Evolutionary conservation across 2,329 filamentous ascomycete species (phyloP).

Genomic region (Gremmenia infestans): DNA sequence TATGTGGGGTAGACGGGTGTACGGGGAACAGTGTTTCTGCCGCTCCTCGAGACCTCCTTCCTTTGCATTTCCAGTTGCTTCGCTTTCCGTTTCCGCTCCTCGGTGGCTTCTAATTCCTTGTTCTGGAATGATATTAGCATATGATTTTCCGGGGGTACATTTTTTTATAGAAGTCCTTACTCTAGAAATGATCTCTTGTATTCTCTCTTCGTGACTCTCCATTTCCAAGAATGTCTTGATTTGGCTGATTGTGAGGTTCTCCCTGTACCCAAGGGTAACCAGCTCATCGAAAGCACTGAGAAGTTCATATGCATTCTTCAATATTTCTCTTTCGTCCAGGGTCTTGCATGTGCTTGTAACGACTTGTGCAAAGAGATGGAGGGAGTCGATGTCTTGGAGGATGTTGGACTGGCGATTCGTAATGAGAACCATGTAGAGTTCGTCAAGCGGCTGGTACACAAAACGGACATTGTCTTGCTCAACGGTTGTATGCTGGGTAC

Average conservation of each 20-base stretch:
- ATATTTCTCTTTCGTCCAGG: slow-evolving; percentile 90
- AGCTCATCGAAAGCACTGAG: slow-evolving; percentile 96
- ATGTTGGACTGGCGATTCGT: slow-evolving; percentile 99
- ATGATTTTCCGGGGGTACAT: slow-evolving; percentile 1
- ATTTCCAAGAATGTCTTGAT: slow-evolving; percentile 99
- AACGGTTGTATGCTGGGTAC: slow-evolving; percentile 95
- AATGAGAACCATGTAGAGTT: slow-evolving; percentile 99
- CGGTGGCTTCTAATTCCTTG: slow-evolving; percentile 96
- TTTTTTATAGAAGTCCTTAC: slow-evolving; percentile 42
- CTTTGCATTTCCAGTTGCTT: slow-evolving; percentile 99
- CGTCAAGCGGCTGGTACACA: slow-evolving; percentile 97
- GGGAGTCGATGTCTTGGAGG: slow-evolving; percentile 95
- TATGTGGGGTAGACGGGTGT: slow-evolving; percentile 85
- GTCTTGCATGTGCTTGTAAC: slow-evolving; percentile 95
- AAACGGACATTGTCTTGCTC: slow-evolving; percentile 99
- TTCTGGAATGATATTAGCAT: slow-evolving; percentile 54
- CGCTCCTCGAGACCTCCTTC: slow-evolving; percentile 83
- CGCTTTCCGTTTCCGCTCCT: slow-evolving; percentile 96
- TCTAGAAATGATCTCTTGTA: slow-evolving; percentile 94
- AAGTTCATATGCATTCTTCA: slow-evolving; percentile 91
- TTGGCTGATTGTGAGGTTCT: slow-evolving; percentile 93
- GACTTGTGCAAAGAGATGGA: slow-evolving; percentile 96
- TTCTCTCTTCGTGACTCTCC: slow-evolving; percentile 98
- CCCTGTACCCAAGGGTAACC: slow-evolving; percentile 89
- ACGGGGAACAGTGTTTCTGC: slow-evolving; percentile 62